These are phyloP conservation scores for Lodderomyces jiufengensis DNA, from an alignment of 1,139 yeast genomes.

Conservation along the genomic window DNA sequence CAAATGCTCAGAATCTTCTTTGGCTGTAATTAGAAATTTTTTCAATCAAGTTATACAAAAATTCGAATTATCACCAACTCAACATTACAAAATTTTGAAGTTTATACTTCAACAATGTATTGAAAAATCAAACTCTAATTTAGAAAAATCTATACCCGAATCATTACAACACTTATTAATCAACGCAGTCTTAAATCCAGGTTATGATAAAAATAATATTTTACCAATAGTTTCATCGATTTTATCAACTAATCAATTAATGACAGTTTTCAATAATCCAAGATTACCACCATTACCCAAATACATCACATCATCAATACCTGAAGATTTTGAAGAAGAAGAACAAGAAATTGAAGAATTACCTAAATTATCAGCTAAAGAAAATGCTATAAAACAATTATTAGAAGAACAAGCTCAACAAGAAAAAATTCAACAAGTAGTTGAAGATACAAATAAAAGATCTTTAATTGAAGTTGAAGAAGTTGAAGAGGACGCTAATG, in stretches of 20 bases:
- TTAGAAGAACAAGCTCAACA: neutral
- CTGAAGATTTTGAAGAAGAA: constrained; percentile 16
- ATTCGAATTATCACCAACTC: constrained; percentile 57
- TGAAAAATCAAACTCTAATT: constrained; percentile 23
- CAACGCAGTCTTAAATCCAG: constrained; percentile 61
- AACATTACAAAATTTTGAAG: constrained; percentile 58
- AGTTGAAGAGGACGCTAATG: constrained; percentile 10
- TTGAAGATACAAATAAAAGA: neutral
- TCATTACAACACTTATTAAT: constrained; percentile 43
- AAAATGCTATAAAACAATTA: constrained; percentile 9
- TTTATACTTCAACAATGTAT: constrained; percentile 52
- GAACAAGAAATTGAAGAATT: constrained; percentile 3
- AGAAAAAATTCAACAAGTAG: neutral
- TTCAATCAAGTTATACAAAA: constrained; percentile 47
- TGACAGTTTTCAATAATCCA: constrained; percentile 67
- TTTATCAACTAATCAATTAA: constrained; percentile 38
- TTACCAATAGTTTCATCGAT: constrained; percentile 66
- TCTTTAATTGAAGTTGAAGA: constrained; percentile 15
- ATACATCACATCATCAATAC: constrained; percentile 22
- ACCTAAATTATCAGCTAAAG: constrained; percentile 6
- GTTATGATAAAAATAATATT: constrained; percentile 56
- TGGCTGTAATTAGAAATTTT: constrained; percentile 43
- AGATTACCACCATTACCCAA: constrained; percentile 65
- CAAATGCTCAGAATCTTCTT: constrained; percentile 28
- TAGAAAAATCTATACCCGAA: constrained; percentile 24